Base-by-base conservation (phyloP, 2,329 filamentous ascomycete species). In the Talaromyces sp. region DNA sequence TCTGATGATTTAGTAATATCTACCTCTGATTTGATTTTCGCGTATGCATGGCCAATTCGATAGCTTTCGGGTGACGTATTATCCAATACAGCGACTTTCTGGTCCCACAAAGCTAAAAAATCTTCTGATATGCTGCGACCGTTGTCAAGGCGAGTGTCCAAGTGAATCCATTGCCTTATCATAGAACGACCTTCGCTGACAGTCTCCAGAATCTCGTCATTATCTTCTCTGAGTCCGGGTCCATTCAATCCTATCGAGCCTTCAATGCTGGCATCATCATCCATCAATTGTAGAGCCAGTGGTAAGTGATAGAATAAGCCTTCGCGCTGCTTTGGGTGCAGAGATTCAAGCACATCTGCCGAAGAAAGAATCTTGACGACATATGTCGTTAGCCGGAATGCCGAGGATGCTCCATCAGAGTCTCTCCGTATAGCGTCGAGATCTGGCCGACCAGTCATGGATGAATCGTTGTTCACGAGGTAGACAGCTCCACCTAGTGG, bases 321-420 rank as follows among this genome's bases (percentile, higher is more conserved):
- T 63, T 78, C 73, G 27, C 74, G 70, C 59, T 75, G 68, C 49
- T 76, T 73, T 50, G 74, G 57, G 45, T 75, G 69, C 8, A 80
- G 60, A 39, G 70, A 68, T 15, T 73, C 69, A 13, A 78, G 68
- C 3, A 79, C 61, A 22, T 79, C 74, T 2, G 76, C 76, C 1
- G 74, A 75, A 19, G 79, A 77, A 37, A 93, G 73, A 0, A 95
- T 74, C 58, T 83, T 84, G 6, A 83, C 81, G 0, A 87, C 85
- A 74, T 93, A 97, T 58, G 89, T 82, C 0, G 89, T 87, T 80
- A 96, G 90, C 63, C 94, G 85, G 15, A 91, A 86, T 0, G 92
- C 87, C 62, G 90, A 82, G 1, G 92, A 92, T 37, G 88, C 86
- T 0, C 90, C 90, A 68, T 86, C 85, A 3, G 84, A 80, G 73